Conservation (phyloP, 148 eudicot species). For the Nepenthes gracilis region DNA sequence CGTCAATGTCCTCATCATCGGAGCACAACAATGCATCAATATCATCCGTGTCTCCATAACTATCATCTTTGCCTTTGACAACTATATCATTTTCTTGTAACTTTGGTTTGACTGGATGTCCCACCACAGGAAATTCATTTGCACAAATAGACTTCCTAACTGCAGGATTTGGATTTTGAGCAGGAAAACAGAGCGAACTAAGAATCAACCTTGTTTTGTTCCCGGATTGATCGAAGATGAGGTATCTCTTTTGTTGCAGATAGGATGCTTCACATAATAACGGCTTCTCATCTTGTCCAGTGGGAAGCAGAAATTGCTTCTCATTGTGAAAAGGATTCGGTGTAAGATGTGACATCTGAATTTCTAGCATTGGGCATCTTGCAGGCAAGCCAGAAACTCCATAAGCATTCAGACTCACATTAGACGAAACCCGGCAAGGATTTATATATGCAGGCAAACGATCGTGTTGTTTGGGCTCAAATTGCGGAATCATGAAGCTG, state of each 20-base stretch:
- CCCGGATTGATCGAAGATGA: conserved; percentile 52
- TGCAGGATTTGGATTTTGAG: conserved; percentile 8
- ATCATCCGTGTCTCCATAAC: conserved; percentile 62
- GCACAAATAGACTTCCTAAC: conserved; percentile 8
- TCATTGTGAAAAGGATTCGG: conserved; percentile 9
- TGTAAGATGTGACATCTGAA: conserved; percentile 10
- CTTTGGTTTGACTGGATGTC: conserved; percentile 8
- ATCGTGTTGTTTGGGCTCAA: conserved; percentile 22
- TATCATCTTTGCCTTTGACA: conserved; percentile 32
- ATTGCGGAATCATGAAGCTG: conserved; percentile 25
- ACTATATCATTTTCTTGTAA: conserved; percentile 23
- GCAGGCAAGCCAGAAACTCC: conserved; percentile 17
- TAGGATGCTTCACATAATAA: conserved; percentile 12
- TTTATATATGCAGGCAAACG: conserved; percentile 23
- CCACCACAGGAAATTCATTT: conserved; percentile 5
- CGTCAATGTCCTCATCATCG: conserved; percentile 19
- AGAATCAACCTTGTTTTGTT: conserved; percentile 34
- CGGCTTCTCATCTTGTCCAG: conserved; percentile 11
- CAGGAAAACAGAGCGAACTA: conserved; percentile 30
- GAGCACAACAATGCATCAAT: conserved; percentile 67
- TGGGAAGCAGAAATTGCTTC: conserved; percentile 13
- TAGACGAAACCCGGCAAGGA: conserved; percentile 18
- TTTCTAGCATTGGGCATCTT: conserved; percentile 14
- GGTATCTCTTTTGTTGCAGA: conserved; percentile 34
- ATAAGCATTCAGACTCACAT: conserved; percentile 22